These are phyloP conservation scores for Hypoxylon sp. DNA, from an alignment of 2,329 filamentous ascomycete species.

Conservation along the genomic window DNA sequence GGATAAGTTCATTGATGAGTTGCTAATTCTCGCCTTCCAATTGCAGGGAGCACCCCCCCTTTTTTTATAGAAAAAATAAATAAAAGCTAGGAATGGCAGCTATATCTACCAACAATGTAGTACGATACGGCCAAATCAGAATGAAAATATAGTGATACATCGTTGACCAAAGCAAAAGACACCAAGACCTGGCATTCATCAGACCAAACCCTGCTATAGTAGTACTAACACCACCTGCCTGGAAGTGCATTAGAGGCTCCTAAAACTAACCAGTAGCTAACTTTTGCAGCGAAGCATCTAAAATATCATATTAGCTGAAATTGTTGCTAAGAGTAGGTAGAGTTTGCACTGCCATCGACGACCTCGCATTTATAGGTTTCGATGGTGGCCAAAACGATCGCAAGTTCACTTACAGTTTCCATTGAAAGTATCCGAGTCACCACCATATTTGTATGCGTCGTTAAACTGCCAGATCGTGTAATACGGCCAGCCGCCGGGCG, in stretches of 20 bases:
- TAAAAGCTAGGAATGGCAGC: neutral
- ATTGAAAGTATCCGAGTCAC: conserved; percentile 68
- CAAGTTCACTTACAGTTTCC: conserved; percentile 52
- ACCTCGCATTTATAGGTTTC: neutral
- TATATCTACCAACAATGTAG: neutral
- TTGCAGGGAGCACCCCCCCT: neutral
- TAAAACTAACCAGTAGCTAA: conserved; percentile 44
- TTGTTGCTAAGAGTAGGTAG: neutral
- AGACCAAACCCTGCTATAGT: neutral
- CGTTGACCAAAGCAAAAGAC: neutral
- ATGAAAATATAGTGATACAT: neutral
- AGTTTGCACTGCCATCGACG: neutral
- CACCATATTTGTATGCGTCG: conserved; percentile 64
- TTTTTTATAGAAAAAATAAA: neutral
- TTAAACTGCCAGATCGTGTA: conserved; percentile 70
- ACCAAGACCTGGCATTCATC: neutral
- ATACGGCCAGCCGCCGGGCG: conserved; percentile 66
- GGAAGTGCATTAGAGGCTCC: neutral
- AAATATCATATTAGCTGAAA: conserved; percentile 5
- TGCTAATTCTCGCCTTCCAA: neutral
- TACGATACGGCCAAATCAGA: neutral
- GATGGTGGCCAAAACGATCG: neutral
- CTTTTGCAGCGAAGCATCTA: conserved; percentile 43
- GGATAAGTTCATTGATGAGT: neutral
- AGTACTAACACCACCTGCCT: neutral